phyloP scores from a whole-genome alignment of 495 filamentous ascomycete genomes.

The Xylaria bambusicola region DNA sequence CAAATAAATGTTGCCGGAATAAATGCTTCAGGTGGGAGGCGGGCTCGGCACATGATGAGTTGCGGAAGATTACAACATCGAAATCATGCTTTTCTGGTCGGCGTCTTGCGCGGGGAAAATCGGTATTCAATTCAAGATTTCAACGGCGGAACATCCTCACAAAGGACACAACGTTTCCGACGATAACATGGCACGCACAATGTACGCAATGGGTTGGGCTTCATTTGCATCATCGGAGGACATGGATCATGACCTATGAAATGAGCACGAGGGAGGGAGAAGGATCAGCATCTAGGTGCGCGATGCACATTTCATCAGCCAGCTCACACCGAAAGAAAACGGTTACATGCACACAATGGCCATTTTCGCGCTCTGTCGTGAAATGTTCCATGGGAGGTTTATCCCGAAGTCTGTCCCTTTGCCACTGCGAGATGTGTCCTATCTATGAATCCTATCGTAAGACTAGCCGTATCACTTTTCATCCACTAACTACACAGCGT shows the following conservation, averaged over 20 bases:
- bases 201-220: constrained; percentile 7
- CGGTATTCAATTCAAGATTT: not conserved
- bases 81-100: constrained; percentile 3
- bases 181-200: not conserved
- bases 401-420: constrained; percentile 54
- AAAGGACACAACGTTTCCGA: constrained; percentile 1
- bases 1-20: constrained; percentile 26
- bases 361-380: constrained; percentile 59
- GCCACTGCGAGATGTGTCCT: constrained; percentile 13
- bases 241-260: not conserved
- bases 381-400: constrained; percentile 65
- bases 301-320: constrained; percentile 20
- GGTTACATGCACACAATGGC: constrained; percentile 58
- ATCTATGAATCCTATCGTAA: constrained; percentile 9
- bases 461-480: not conserved
- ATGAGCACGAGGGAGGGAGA: not conserved
- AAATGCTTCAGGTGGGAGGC: constrained; percentile 14
- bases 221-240: constrained; percentile 5
- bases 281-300: constrained; percentile 30
- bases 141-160: not conserved
- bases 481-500: constrained; percentile 7
- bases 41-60: constrained; percentile 13
- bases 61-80: constrained; percentile 6
- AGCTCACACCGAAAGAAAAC: constrained; percentile 29
- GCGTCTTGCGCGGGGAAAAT: constrained; percentile 3